A percentile compares a stretch with the other conserved stretches of the same genome.
Evolutionary conservation across 2,329 filamentous ascomycete species (phyloP).

Genomic region (Phyllosticta citrichinensis): DNA sequence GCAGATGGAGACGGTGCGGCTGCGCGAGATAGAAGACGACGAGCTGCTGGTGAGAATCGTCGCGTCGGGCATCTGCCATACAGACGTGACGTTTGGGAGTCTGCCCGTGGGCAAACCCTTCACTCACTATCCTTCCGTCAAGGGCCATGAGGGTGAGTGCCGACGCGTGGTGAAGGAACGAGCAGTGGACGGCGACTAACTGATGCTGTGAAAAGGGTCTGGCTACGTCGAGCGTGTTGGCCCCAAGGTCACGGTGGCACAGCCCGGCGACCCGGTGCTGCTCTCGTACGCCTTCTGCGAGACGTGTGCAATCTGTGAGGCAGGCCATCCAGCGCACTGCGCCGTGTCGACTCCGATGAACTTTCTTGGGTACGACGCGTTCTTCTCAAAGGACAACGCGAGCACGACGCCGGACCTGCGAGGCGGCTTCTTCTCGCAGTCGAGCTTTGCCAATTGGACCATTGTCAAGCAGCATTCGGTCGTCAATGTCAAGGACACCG

Average conservation of each 20-base stretch:
- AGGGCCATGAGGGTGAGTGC: conserved; percentile 43
- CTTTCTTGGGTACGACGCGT: conserved; percentile 22
- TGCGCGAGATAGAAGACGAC: conserved; percentile 30
- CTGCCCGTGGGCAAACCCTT: conserved; percentile 17
- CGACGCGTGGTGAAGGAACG: not conserved
- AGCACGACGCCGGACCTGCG: conserved; percentile 17
- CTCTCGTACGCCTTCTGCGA: conserved; percentile 40
- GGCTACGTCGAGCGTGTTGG: conserved; percentile 41
- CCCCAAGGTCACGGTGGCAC: conserved; percentile 30
- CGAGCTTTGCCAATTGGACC: conserved; percentile 33
- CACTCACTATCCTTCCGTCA: conserved; percentile 36
- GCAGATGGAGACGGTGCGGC: conserved; percentile 29
- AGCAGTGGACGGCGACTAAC: not conserved
- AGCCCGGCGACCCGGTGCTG: conserved; percentile 37
- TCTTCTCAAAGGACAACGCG: conserved; percentile 14
- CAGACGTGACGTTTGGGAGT: conserved; percentile 40
- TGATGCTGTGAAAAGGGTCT: no score
- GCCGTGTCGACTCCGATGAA: conserved; percentile 39
- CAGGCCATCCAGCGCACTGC: conserved; percentile 40
- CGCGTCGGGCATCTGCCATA: conserved; percentile 47
- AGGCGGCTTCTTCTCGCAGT: conserved; percentile 41
- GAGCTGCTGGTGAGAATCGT: conserved; percentile 46
- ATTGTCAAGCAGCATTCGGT: conserved; percentile 32
- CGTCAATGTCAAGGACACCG: conserved; percentile 32
- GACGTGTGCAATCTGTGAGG: conserved; percentile 39